phyloP scores from a whole-genome alignment of 306 rosid genomes.

The Castanospermum australe region DNA sequence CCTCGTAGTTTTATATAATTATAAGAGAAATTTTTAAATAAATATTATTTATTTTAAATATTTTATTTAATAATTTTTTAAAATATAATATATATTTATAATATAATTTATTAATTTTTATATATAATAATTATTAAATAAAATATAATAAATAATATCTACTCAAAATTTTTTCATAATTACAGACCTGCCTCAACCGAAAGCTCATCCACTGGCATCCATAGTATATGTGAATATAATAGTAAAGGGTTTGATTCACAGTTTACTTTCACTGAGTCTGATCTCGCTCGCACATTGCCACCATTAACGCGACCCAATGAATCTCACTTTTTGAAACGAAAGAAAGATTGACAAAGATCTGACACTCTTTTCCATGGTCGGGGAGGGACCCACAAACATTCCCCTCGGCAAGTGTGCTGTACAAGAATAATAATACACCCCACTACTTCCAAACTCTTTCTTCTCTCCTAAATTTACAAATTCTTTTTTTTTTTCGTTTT shows the following conservation, averaged over 20 bases:
- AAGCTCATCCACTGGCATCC: conserved; percentile 14
- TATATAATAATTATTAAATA: too few relatives aligned
- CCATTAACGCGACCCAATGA: conserved; percentile 33
- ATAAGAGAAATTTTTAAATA: too few relatives aligned
- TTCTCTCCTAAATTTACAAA: background rate
- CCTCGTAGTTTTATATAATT: too few relatives aligned
- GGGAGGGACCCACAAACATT: conserved; percentile 55
- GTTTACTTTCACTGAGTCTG: too few relatives aligned
- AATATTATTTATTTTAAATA: too few relatives aligned
- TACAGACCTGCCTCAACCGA: conserved; percentile 16
- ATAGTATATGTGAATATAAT: background rate
- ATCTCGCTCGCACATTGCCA: conserved; percentile 27
- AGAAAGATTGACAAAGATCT: conserved; percentile 36
- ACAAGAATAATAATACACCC: conserved; percentile 46
- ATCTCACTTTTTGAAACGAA: conserved; percentile 46
- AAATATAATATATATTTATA: too few relatives aligned
- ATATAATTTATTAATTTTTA: too few relatives aligned
- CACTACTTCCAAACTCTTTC: conserved; percentile 39
- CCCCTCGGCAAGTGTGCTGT: conserved; percentile 68
- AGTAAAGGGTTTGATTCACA: background rate
- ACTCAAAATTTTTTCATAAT: too few relatives aligned
- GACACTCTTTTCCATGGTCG: conserved; percentile 37
- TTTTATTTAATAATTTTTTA: too few relatives aligned
- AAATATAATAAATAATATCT: too few relatives aligned
- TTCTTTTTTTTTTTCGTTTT: background rate